Evolutionary conservation across 208 protist genomes (phyloP).

Genomic region (Crithidia thermophila): DNA sequence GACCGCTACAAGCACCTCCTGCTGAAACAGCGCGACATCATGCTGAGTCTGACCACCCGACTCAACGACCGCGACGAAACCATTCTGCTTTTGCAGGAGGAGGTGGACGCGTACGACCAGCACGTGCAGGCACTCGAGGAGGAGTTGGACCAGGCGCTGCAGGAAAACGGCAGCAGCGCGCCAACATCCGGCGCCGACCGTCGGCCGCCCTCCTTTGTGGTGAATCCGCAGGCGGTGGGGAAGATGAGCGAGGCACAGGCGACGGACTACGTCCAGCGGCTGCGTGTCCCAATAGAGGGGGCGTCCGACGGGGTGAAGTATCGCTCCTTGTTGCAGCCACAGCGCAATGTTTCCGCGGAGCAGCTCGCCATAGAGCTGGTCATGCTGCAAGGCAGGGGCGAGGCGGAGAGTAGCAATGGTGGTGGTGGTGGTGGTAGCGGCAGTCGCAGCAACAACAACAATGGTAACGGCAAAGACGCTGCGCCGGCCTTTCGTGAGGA

Average conservation of each 20-base stretch:
- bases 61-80: slow-evolving; percentile 95
- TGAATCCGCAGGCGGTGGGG: slow-evolving; percentile 24
- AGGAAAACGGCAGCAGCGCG: slow-evolving; percentile 10
- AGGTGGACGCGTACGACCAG: slow-evolving; percentile 85
- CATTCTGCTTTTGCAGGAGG: slow-evolving; percentile 87
- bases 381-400: slow-evolving; percentile 30
- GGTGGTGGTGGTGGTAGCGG: neutral
- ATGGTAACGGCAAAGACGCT: too few relatives aligned
- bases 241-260: slow-evolving; percentile 40
- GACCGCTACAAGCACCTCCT: slow-evolving; percentile 96
- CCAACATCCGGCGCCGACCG: neutral
- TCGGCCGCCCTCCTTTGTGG: slow-evolving; percentile 16
- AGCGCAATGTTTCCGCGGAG: slow-evolving; percentile 46
- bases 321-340: slow-evolving; percentile 42
- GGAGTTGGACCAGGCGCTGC: slow-evolving; percentile 39
- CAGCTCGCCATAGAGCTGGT: slow-evolving; percentile 73
- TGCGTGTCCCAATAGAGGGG: slow-evolving; percentile 12
- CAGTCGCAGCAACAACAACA: neutral
- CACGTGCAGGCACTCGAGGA: slow-evolving; percentile 80
- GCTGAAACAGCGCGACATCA: slow-evolving; percentile 97
- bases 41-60: slow-evolving; percentile 93
- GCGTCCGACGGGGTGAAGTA: slow-evolving; percentile 18
- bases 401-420: neutral
- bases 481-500: slow-evolving; percentile 3
- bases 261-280: slow-evolving; percentile 42